Base-by-base conservation (phyloP, 495 filamentous ascomycete genomes). In the Mytilinidion resinicola region DNA sequence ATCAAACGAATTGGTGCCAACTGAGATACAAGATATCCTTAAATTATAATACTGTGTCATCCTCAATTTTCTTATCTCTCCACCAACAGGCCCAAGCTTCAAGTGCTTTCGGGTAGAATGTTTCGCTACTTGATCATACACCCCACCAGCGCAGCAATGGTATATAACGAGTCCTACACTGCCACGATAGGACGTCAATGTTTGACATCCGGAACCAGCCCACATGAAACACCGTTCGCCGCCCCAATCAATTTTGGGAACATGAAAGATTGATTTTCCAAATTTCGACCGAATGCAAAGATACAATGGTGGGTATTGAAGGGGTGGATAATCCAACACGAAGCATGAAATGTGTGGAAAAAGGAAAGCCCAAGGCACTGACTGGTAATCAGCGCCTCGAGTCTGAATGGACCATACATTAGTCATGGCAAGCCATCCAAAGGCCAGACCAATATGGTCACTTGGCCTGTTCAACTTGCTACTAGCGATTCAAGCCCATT, bases 391-490 rank as follows among this genome's bases (percentile, higher is more conserved):
- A 46, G 39, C 19, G 39, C 36, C 11, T 14, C 20, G 25, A 30
- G 25, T 30, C 42, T 17, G 25, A 50, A 61, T 36, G 38, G 36
- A 44, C 19, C 35, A 51, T 38, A 25, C 15, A 30, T 9, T 39
- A 56, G 51, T 63, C 53, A 55, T 53, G 38, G 44, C n/a, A 9
- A 35, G 46, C 25, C 25, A 17, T 10, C 34, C 6, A 12, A 35
- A 15, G 42, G 47, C 7, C 17, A 37, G 33, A 34, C 19, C 19
- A 17, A 47, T 19, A 34, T 39, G 19, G 48, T 56, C 30, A 44
- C 57, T 21, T 61, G 51, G 30, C 48, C 49, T 20, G 35, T 5
- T 53, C 51, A 19, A 61, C 59, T 21, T 51, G 61, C 1, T 53
- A 52, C 19, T 55, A 25, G 0, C 41, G 14, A 30, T 19, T 49